phyloP scores from a whole-genome alignment of 176 grass and related monocot genomes.

The Miscanthus lutarioriparius region DNA sequence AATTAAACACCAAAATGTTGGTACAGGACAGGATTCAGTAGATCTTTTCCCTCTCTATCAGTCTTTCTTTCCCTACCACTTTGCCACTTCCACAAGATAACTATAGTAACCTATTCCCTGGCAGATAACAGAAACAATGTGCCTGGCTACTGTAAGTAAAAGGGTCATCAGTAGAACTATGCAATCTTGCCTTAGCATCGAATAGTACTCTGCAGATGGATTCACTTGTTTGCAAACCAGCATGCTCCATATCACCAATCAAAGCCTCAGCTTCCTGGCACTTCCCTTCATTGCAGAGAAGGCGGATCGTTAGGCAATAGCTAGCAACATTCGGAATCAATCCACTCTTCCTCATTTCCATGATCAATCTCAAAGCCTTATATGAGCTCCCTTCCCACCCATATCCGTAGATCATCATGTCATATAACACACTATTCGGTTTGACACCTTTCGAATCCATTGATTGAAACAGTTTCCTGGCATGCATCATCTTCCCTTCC shows the following conservation, averaged over 20 bases:
- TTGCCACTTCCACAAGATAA: constrained; percentile 7
- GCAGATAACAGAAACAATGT: background rate
- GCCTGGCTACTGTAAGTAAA: constrained; percentile 22
- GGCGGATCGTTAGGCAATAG: constrained; percentile 56
- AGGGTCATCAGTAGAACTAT: constrained; percentile 4
- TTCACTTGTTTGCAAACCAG: constrained; percentile 44
- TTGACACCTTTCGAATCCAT: constrained; percentile 56
- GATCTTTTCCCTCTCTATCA: background rate
- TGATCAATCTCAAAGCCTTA: constrained; percentile 48
- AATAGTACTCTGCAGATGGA: constrained; percentile 45
- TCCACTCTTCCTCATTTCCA: constrained; percentile 54
- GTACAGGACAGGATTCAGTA: background rate
- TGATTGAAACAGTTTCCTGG: constrained; percentile 56
- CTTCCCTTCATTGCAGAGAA: constrained; percentile 69
- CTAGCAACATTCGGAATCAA: constrained; percentile 67
- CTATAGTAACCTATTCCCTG: background rate
- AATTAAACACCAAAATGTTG: background rate
- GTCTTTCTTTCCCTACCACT: background rate
- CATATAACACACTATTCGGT: constrained; percentile 53
- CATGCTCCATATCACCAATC: constrained; percentile 49
- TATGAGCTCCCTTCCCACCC: constrained; percentile 68
- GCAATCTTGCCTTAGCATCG: constrained; percentile 46
- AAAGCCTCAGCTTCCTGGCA: constrained; percentile 54
- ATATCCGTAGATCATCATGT: constrained; percentile 80
- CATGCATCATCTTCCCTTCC: constrained; percentile 74